Evolutionary conservation across 2,329 filamentous ascomycete species (phyloP).

Genomic region (Cladophialophora chaetospira): DNA sequence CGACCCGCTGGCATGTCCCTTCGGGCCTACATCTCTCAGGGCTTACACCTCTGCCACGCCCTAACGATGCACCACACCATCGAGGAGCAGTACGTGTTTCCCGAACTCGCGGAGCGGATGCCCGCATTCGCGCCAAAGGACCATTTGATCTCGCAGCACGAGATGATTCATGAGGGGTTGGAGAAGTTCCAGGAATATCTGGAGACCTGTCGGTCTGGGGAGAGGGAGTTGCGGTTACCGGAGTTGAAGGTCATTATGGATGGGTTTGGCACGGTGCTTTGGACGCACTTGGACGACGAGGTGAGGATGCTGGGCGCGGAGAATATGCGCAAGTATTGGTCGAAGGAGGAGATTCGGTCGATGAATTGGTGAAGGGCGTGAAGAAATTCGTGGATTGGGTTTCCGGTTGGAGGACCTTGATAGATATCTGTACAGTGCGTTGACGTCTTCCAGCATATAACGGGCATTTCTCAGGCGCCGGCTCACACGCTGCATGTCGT

Average conservation of each 20-base stretch:
- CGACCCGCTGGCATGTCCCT: conserved; percentile 67
- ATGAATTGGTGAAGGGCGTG: conserved; percentile 55
- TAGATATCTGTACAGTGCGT: too few species aligned
- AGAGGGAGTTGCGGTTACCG: conserved; percentile 57
- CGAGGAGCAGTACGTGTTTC: conserved; percentile 81
- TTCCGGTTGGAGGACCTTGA: too few species aligned
- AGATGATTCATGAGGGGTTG: conserved; percentile 74
- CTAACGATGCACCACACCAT: conserved; percentile 79
- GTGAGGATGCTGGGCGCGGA: conserved; percentile 76
- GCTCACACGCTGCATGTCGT: too few species aligned
- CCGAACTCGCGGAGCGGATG: conserved; percentile 74
- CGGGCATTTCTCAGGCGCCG: too few species aligned
- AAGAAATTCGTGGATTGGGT: not conserved
- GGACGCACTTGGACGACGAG: conserved; percentile 83
- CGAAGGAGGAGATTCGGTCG: conserved; percentile 68
- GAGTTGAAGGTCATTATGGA: conserved; percentile 74
- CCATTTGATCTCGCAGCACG: conserved; percentile 72
- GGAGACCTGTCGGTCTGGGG: conserved; percentile 60
- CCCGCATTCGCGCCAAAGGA: conserved; percentile 70
- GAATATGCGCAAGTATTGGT: conserved; percentile 87
- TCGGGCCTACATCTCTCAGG: conserved; percentile 67
- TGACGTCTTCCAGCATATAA: too few species aligned
- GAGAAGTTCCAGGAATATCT: conserved; percentile 69
- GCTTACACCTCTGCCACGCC: conserved; percentile 68
- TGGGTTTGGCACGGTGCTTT: conserved; percentile 74